Base-by-base conservation (phyloP, 306 rosid genomes). In the Vigna nakashimae region DNA sequence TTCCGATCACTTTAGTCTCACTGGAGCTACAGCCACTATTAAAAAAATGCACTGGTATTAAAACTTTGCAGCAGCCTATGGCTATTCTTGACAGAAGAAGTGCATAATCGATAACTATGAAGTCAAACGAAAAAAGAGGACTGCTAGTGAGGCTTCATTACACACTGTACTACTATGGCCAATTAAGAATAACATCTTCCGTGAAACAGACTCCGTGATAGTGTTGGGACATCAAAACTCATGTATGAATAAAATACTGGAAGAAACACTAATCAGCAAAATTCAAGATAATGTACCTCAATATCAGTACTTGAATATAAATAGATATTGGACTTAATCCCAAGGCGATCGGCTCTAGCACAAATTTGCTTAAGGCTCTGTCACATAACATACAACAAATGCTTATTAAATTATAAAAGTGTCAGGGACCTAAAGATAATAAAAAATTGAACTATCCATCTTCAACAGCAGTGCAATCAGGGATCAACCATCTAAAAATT, bases 351-450 rank as follows among this genome's bases (percentile, higher is more conserved):
- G 42, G 98, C 98, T 85, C 98, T 87, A 80, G 67, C 79, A 73
- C 97, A 93, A 79, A 92, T 92, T 85, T 95, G 98, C 87, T 88
- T 87, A 74, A 92, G 86, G 86, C 98, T 95, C 98, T 95, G 90
- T 73, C 62, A 87, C 53, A 65, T 45, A 46, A 79, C 52, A 81
- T 70, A 78, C 69, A 83, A 67, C 50, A 83, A 74, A 70, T 30
- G 69, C 58, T 34, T 46, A 30, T 24, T 16, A 52, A 43, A 58
- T 76, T 4, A 20, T 62, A 66, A 22, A 64, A 65, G 72, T 38
- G 38, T 46, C 51, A 72, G 34, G 46, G 55, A 36, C 76, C 64
- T 36, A 71, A 71, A 34, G 71, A 71, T 55, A 69, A 79, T 66
- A 45, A 28, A 71, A 71, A 30, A 63, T 57, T 13, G 70, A 56